Evolutionary conservation across 495 filamentous ascomycete genomes (phyloP).

Genomic region (Penicillium cinerascens): DNA sequence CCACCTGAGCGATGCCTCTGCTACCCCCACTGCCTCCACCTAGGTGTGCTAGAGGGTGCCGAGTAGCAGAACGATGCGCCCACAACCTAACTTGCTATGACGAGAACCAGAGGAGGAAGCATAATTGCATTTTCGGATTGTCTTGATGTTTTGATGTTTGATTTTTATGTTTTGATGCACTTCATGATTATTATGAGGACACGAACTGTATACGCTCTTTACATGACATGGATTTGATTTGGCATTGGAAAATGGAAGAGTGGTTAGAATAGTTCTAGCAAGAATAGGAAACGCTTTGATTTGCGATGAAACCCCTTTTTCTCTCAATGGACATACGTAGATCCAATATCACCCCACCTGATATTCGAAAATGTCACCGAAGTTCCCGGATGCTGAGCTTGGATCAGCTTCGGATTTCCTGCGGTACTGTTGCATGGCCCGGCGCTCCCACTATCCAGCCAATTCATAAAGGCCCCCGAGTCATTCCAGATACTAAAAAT

Average conservation of each 20-base stretch:
- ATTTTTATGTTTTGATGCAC: constrained; percentile 2
- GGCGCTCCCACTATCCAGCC: constrained; percentile 54
- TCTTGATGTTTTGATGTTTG: constrained; percentile 1
- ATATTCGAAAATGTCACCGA: constrained; percentile 36
- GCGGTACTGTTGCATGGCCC: constrained; percentile 56
- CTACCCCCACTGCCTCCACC: constrained; percentile 5
- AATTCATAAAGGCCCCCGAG: constrained; percentile 55
- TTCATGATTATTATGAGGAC: constrained; percentile 19
- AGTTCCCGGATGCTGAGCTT: constrained; percentile 26
- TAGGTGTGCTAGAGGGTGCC: constrained; percentile 6
- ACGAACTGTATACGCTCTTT: constrained; percentile 31
- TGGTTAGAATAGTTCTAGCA: constrained; percentile 3
- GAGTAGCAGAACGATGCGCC: constrained; percentile 2
- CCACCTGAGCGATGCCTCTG: constrained; percentile 3
- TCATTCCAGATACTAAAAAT: constrained; percentile 64
- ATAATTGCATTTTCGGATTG: not conserved
- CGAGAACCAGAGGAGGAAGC: not conserved
- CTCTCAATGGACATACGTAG: constrained; percentile 17
- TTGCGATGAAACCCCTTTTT: not conserved
- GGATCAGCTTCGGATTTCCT: constrained; percentile 29
- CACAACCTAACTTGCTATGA: not conserved
- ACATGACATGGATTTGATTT: not conserved
- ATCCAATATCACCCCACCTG: constrained; percentile 36
- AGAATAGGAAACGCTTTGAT: constrained; percentile 8
- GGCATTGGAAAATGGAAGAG: not conserved